Percentiles rank a stretch among this genome's conserved stretches.
Evolutionary conservation across 805 yeast genomes (phyloP).

Genomic region (Candida yuanshanica): DNA sequence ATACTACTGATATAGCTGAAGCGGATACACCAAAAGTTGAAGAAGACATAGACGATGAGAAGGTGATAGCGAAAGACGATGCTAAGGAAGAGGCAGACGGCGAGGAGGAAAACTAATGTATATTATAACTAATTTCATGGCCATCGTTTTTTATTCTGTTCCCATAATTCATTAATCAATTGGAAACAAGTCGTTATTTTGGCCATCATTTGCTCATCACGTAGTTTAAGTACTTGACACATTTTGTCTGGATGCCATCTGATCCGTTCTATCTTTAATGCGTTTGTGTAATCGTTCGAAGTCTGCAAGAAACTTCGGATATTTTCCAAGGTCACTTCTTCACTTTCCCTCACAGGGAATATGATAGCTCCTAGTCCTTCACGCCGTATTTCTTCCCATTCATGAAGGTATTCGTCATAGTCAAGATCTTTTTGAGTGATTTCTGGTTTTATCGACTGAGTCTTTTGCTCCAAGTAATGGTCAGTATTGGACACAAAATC

Average conservation of each 20-base stretch:
- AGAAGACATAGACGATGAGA: constrained; percentile 6
- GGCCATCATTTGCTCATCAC: constrained; percentile 9
- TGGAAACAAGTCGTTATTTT: constrained; percentile 39
- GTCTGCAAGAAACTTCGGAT: constrained; percentile 15
- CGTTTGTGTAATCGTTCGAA: constrained; percentile 6
- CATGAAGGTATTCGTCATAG: constrained; percentile 19
- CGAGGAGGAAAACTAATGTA: neutral
- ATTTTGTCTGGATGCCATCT: constrained; percentile 73
- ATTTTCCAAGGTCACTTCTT: constrained; percentile 19
- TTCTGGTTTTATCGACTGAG: neutral
- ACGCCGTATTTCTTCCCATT: constrained; percentile 23
- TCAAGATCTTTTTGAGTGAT: neutral
- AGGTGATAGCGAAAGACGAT: constrained; percentile 3
- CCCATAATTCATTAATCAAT: constrained; percentile 35
- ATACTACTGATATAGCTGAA: constrained; percentile 6
- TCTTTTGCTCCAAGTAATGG: constrained; percentile 1
- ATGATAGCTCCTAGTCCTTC: constrained; percentile 15
- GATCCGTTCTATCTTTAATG: constrained; percentile 44
- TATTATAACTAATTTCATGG: neutral
- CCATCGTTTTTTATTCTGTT: constrained; percentile 6
- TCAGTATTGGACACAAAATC: constrained; percentile 5
- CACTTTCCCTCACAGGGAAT: constrained; percentile 27
- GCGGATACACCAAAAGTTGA: constrained; percentile 19
- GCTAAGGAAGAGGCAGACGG: constrained; percentile 3
- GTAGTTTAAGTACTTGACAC: constrained; percentile 27